Conservation (phyloP, 176 grass and related monocot species). For the Carex pumila region DNA sequence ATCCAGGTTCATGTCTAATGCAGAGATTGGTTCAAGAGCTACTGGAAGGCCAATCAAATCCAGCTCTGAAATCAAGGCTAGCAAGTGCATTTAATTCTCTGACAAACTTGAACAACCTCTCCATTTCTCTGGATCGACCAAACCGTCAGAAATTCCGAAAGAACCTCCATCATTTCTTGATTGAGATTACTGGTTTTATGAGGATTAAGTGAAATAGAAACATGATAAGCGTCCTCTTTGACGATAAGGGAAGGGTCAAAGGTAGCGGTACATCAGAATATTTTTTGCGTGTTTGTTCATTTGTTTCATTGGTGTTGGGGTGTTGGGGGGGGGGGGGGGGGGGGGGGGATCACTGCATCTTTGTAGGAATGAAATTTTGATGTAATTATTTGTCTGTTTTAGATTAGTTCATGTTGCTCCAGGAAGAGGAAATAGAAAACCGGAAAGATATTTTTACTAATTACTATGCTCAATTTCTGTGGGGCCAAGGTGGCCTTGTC, state of each 20-base stretch:
- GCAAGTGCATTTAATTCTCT: constrained; percentile 71
- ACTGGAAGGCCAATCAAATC: constrained; percentile 65
- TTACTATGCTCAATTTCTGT: neutral
- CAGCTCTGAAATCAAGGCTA: constrained; percentile 58
- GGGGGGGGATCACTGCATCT: neutral
- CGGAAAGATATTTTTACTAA: neutral
- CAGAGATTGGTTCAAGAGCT: constrained; percentile 80
- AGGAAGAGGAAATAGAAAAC: neutral
- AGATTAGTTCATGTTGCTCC: neutral
- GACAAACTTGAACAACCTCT: constrained; percentile 69
- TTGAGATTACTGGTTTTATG: constrained; percentile 67
- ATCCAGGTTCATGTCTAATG: neutral
- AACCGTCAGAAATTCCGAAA: constrained; percentile 87
- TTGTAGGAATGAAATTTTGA: neutral
- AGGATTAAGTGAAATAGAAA: constrained; percentile 49
- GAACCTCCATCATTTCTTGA: constrained; percentile 71
- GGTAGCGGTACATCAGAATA: neutral
- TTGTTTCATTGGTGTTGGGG: neutral
- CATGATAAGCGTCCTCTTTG: neutral
- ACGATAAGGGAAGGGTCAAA: neutral
- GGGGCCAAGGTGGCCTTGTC: neutral
- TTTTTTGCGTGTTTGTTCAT: neutral
- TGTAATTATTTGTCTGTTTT: neutral
- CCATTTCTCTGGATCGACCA: constrained; percentile 53
- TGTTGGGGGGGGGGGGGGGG: neutral